phyloP scores from a whole-genome alignment of 495 filamentous ascomycete genomes.

The Parmelia sp. region DNA sequence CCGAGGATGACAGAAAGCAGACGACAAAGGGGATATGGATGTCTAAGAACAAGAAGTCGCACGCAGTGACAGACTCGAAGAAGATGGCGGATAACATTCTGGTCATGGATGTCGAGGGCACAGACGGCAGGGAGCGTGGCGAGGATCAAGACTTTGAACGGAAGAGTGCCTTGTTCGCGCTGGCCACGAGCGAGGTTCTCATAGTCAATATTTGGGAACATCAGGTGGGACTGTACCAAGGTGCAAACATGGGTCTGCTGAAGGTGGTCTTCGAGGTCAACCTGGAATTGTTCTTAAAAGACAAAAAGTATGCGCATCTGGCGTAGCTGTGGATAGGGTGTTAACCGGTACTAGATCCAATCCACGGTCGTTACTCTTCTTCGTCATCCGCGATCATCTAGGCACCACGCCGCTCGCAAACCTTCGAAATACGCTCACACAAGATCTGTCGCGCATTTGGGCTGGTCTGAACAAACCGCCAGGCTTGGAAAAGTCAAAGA shows the following conservation, averaged over 20 bases:
- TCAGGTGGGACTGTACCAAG: conserved; percentile 95
- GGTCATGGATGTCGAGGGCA: conserved; percentile 99
- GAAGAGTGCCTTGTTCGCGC: conserved; percentile 92
- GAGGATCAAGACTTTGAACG: conserved; percentile 99
- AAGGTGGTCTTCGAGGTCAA: conserved; percentile 99
- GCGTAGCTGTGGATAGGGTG: neutral
- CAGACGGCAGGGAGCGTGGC: conserved; percentile 90
- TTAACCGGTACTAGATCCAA: conserved; percentile 56
- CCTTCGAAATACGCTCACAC: conserved; percentile 79
- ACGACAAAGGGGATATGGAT: conserved; percentile 99
- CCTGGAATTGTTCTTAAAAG: conserved; percentile 89
- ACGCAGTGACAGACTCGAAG: conserved; percentile 32
- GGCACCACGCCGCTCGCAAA: conserved; percentile 84
- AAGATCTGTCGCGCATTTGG: conserved; percentile 90
- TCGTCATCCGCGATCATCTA: conserved; percentile 95
- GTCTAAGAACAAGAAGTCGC: conserved; percentile 74
- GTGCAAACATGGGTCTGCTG: conserved; percentile 94
- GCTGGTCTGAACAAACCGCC: conserved; percentile 80
- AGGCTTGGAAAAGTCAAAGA: conserved; percentile 79
- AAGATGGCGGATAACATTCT: conserved; percentile 94
- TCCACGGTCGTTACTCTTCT: conserved; percentile 89
- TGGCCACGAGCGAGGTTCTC: conserved; percentile 95
- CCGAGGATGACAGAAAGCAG: conserved; percentile 80
- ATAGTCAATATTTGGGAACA: conserved; percentile 99
- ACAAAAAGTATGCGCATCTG: conserved; percentile 63